phyloP scores from a whole-genome alignment of 2,329 filamentous ascomycete genomes.

The Monosporascus sp. region DNA sequence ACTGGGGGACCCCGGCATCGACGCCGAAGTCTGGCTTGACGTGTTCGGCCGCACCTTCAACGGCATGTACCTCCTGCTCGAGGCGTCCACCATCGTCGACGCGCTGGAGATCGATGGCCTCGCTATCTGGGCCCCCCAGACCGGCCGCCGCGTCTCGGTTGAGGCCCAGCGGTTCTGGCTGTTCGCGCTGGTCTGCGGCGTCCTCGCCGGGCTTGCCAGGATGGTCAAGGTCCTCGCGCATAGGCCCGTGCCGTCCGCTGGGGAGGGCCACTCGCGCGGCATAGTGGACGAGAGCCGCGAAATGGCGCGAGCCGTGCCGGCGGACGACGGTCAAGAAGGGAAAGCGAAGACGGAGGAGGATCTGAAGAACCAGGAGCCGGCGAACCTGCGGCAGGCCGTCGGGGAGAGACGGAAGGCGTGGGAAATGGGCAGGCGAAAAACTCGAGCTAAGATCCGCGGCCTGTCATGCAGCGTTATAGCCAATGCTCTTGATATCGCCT shows the following conservation, averaged over 20 bases:
- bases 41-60: slow-evolving; percentile 53
- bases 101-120: slow-evolving; percentile 37
- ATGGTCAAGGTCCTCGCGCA: slow-evolving; percentile 33
- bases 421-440: slow-evolving; percentile 23
- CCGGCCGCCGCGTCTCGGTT: slow-evolving; percentile 41
- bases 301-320: slow-evolving; percentile 11
- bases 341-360: slow-evolving; percentile 7
- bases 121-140: slow-evolving; percentile 47
- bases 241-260: slow-evolving; percentile 29
- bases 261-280: slow-evolving; percentile 23
- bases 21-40: slow-evolving; percentile 42
- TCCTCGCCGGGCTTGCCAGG: slow-evolving; percentile 37
- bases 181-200: slow-evolving; percentile 50
- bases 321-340: slow-evolving; percentile 6
- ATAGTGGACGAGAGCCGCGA: slow-evolving; percentile 1
- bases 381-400: slow-evolving; percentile 30
- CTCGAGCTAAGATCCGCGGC: slow-evolving; percentile 23
- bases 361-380: slow-evolving; percentile 25
- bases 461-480: slow-evolving; percentile 46
- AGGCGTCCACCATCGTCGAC: slow-evolving; percentile 58
- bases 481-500: slow-evolving; percentile 56
- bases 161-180: slow-evolving; percentile 70
- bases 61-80: slow-evolving; percentile 63
- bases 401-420: slow-evolving; percentile 29
- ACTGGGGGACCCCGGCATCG: not conserved